Conservation (phyloP, 2,329 filamentous ascomycete genomes). For the Dothidotthia symphoricarpi region DNA sequence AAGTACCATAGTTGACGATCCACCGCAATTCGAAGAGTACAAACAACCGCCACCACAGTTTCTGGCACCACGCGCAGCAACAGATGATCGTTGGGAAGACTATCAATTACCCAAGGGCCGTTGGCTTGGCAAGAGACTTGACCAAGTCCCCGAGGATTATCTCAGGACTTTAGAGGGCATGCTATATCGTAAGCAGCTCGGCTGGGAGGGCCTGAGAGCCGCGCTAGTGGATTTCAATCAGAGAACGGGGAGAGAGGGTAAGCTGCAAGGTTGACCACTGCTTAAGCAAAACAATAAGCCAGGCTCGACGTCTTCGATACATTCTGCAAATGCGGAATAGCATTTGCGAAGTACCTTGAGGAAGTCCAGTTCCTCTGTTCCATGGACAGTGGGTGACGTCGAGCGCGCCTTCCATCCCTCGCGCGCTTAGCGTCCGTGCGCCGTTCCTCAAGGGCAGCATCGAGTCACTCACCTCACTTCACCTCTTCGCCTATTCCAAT, state of each 20-base stretch:
- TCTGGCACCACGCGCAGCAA: slow-evolving; percentile 4
- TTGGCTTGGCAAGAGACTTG: slow-evolving; percentile 12
- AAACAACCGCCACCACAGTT: slow-evolving; percentile 2
- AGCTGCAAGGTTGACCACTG: not conserved
- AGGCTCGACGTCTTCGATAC: too few relatives aligned
- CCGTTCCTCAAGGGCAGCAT: not conserved
- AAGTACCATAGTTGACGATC: slow-evolving; percentile 3
- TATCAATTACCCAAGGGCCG: slow-evolving; percentile 13
- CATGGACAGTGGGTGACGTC: too few relatives aligned
- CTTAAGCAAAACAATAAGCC: not conserved
- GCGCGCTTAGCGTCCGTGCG: too few relatives aligned
- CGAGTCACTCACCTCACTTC: not conserved
- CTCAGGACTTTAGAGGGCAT: slow-evolving; percentile 21
- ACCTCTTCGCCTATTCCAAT: not conserved
- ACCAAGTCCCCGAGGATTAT: slow-evolving; percentile 21
- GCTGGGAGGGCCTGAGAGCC: slow-evolving; percentile 19
- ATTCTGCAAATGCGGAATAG: too few relatives aligned
- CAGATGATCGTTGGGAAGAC: slow-evolving; percentile 5
- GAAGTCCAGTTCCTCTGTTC: too few relatives aligned
- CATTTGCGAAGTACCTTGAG: too few relatives aligned
- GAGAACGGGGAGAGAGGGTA: slow-evolving; percentile 19
- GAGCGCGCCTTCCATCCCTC: too few relatives aligned
- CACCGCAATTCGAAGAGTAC: not conserved
- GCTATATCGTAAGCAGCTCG: slow-evolving; percentile 10
- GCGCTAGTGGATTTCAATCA: slow-evolving; percentile 20